These are phyloP conservation scores for Pezicula radicicola DNA, from an alignment of 2,329 filamentous ascomycete species.

Conservation along the genomic window DNA sequence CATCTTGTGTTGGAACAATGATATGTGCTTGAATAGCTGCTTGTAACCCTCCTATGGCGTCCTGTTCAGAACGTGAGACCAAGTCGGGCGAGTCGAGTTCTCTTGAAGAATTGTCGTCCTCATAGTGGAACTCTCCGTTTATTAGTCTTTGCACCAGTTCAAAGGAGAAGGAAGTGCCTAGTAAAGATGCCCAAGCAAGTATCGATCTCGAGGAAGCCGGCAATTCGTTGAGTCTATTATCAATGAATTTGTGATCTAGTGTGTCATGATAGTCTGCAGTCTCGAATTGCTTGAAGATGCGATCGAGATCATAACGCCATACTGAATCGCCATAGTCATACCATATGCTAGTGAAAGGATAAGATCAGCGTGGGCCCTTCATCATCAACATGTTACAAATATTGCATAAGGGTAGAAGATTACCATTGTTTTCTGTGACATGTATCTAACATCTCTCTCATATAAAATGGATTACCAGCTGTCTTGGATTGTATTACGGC, in stretches of 20 bases:
- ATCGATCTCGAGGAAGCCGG: conserved; percentile 73
- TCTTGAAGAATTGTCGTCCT: conserved; percentile 30
- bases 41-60: conserved; percentile 77
- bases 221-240: conserved; percentile 72
- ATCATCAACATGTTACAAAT: no score
- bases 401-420: no score
- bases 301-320: conserved; percentile 85
- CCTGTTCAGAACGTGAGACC: conserved; percentile 55
- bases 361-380: no score
- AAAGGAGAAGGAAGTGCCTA: conserved; percentile 84
- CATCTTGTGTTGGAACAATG: conserved; percentile 75
- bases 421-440: conserved; percentile 77
- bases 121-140: conserved; percentile 67
- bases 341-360: conserved; percentile 52
- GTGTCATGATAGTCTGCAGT: conserved; percentile 75
- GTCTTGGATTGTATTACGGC: conserved; percentile 88
- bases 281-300: conserved; percentile 80
- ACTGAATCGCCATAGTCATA: conserved; percentile 81
- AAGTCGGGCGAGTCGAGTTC: conserved; percentile 27
- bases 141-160: conserved; percentile 74
- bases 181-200: conserved; percentile 79
- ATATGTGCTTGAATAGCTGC: conserved; percentile 77
- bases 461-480: conserved; percentile 84
- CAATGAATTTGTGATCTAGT: conserved; percentile 79
- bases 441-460: conserved; percentile 84